Percentiles rank a stretch among this genome's conserved stretches.
Conservation (phyloP, 1,284 basidiomycete species). For the Cutaneotrichosporon mucoides region DNA sequence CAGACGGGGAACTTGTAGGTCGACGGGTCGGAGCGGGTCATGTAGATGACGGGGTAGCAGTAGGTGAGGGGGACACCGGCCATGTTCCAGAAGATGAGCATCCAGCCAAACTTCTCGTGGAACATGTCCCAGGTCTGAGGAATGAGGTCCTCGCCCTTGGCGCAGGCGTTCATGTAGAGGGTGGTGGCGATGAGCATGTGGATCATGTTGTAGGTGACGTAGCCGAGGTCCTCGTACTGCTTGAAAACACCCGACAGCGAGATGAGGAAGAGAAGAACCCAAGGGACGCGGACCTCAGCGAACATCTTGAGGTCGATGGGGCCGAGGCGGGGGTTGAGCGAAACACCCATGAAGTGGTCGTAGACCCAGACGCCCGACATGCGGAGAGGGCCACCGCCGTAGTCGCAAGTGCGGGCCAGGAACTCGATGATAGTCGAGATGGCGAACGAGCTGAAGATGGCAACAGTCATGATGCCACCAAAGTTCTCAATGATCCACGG, state of each 20-base stretch:
- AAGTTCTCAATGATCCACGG: constrained; percentile 96
- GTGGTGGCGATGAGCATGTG: constrained; percentile 96
- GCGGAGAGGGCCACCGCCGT: constrained; percentile 73
- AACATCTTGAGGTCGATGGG: constrained; percentile 97
- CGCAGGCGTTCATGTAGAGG: constrained; percentile 94
- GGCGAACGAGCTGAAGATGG: constrained; percentile 84
- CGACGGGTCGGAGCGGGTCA: constrained; percentile 87
- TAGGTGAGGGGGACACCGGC: constrained; percentile 79
- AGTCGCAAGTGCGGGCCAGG: constrained; percentile 58
- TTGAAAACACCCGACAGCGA: constrained; percentile 89
- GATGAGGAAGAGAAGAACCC: constrained; percentile 93
- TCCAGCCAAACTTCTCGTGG: constrained; percentile 92
- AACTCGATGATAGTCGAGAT: constrained; percentile 78
- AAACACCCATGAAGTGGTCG: constrained; percentile 95
- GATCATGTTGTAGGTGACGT: constrained; percentile 95
- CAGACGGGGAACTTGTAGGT: constrained; percentile 78
- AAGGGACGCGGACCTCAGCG: constrained; percentile 96
- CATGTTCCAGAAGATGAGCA: constrained; percentile 98
- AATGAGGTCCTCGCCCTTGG: constrained; percentile 93
- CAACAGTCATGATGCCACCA: constrained; percentile 92
- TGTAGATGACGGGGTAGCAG: constrained; percentile 95
- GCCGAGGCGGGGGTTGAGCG: constrained; percentile 91
- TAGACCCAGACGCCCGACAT: constrained; percentile 94
- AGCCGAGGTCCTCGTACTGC: constrained; percentile 89
- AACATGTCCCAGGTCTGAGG: constrained; percentile 99